phyloP scores from a whole-genome alignment of 208 protist species.

The Perkinsela sp. region DNA sequence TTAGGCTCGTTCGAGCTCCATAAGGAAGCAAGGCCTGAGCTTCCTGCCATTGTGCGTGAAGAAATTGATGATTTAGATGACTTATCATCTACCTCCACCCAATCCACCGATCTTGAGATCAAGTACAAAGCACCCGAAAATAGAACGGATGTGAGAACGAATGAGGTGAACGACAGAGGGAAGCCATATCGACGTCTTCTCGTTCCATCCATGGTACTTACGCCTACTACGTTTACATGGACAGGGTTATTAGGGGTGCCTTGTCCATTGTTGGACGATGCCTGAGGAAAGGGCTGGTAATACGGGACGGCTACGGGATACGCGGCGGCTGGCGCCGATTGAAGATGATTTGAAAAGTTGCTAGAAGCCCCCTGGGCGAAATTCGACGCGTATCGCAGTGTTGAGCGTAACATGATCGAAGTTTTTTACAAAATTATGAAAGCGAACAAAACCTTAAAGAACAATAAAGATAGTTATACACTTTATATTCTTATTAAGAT shows the following conservation, averaged over 20 bases:
- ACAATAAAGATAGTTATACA: background rate
- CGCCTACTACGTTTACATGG: background rate
- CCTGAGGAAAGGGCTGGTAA: background rate
- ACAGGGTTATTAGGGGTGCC: background rate
- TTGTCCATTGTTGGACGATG: background rate
- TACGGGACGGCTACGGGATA: background rate
- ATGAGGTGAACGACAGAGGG: background rate
- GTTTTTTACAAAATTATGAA: too few relatives aligned
- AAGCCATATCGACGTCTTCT: background rate
- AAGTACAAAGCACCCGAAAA: background rate
- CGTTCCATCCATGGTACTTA: background rate
- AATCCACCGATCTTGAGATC: background rate
- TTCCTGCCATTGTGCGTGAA: background rate
- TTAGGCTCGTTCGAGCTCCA: conserved; percentile 20
- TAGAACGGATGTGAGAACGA: background rate
- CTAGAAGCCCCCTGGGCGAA: too few relatives aligned
- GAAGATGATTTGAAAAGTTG: background rate
- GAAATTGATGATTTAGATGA: background rate
- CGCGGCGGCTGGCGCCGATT: background rate
- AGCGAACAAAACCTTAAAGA: conserved; percentile 1
- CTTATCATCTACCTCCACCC: background rate
- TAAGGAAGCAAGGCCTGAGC: conserved; percentile 7
- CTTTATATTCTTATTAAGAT: conserved; percentile 1
- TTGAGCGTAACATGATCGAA: too few relatives aligned
- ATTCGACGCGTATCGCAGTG: too few relatives aligned